Evolutionary conservation across 2,329 filamentous ascomycete species (phyloP).

Genomic region (Zymoseptoria tritici): DNA sequence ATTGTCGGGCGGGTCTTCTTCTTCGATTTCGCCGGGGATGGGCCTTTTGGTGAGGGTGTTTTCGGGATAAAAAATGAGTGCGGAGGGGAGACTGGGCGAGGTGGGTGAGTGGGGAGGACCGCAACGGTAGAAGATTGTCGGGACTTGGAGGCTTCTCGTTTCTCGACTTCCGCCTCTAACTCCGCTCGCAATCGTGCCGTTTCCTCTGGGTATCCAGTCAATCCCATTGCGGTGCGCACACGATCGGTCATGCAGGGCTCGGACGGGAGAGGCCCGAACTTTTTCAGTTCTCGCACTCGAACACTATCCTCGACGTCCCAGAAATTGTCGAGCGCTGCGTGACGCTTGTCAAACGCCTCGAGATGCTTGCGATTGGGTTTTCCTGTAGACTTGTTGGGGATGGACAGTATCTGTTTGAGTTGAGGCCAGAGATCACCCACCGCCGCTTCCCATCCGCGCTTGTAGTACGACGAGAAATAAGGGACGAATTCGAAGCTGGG

Average conservation of each 20-base stretch:
- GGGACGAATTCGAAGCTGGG: background rate
- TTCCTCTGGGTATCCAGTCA: background rate
- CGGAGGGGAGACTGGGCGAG: background rate
- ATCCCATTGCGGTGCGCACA: background rate
- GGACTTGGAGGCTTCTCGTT: background rate
- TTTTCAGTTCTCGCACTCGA: background rate
- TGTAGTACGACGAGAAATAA: background rate
- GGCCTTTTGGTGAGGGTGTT: background rate
- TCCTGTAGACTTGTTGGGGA: background rate
- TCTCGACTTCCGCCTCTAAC: background rate
- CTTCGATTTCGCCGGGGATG: background rate
- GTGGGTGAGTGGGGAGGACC: background rate
- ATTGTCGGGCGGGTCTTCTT: constrained; percentile 4
- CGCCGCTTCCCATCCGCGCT: background rate
- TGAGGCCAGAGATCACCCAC: background rate
- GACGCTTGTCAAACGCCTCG: background rate
- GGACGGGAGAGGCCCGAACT: background rate
- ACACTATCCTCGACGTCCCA: background rate
- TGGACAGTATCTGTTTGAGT: background rate
- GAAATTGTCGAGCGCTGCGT: background rate
- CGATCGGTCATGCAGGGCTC: background rate
- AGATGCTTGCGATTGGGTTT: background rate
- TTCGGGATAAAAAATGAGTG: background rate
- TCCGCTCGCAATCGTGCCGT: background rate
- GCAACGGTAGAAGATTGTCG: background rate